A percentile compares a stretch with the other conserved stretches of the same genome.
Evolutionary conservation across 768 basidiomycete species (phyloP).

Genomic region (Amylocystis lapponica): DNA sequence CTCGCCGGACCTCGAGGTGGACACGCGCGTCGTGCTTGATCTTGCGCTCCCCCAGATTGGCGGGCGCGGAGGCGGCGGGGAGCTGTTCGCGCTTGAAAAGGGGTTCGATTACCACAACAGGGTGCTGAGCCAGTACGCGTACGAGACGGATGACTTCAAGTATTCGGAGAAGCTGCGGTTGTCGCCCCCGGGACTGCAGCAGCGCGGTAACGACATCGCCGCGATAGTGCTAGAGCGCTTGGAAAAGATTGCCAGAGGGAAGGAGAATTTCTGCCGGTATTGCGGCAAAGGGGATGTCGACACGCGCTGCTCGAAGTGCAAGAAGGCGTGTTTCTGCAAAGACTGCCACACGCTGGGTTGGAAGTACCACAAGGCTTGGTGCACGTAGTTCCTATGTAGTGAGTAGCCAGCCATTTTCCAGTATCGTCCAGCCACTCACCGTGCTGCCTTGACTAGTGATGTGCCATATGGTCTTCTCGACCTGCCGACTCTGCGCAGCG

Average conservation of each 20-base stretch:
- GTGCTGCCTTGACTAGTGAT: too few relatives aligned
- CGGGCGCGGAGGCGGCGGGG: constrained; percentile 13
- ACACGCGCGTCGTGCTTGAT: constrained; percentile 14
- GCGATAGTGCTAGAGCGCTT: constrained; percentile 10
- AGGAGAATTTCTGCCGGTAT: constrained; percentile 17
- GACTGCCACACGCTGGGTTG: constrained; percentile 13
- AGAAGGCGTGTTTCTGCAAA: constrained; percentile 13
- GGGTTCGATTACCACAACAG: constrained; percentile 13
- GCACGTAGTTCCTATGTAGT: too few relatives aligned
- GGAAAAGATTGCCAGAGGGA: constrained; percentile 7
- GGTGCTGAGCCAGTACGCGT: constrained; percentile 10
- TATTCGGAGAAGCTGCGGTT: constrained; percentile 8
- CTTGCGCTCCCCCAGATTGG: constrained; percentile 14
- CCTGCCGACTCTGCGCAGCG: too few relatives aligned
- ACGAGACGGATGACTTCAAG: constrained; percentile 5
- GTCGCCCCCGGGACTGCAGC: constrained; percentile 4
- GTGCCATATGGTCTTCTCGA: too few relatives aligned
- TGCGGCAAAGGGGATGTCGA: constrained; percentile 16
- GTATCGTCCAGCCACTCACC: too few relatives aligned
- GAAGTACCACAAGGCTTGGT: constrained; percentile 18
- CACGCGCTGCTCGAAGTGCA: constrained; percentile 17
- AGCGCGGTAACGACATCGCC: constrained; percentile 7
- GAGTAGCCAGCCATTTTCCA: too few relatives aligned
- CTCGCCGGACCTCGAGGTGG: constrained; percentile 8
- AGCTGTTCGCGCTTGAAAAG: constrained; percentile 18